Conservation (phyloP, 352 stramenopile genomes). For the Pythium apleroticum region DNA sequence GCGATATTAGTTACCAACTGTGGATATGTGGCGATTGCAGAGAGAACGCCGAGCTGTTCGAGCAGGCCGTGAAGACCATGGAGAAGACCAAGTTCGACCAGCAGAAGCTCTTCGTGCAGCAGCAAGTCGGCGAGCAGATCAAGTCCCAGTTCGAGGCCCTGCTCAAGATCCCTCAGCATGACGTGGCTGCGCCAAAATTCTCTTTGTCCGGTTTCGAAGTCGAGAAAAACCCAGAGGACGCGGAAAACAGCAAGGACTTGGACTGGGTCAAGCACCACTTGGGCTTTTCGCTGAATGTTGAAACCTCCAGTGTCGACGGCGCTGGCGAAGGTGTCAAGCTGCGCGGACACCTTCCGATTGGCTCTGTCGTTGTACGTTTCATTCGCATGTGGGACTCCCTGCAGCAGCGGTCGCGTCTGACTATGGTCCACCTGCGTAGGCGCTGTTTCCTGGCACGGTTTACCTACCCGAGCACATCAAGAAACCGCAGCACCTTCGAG, state of each 20-base stretch:
- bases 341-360: conserved; percentile 53
- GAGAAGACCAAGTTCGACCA: conserved; percentile 81
- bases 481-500: conserved; percentile 66
- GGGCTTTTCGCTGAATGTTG: conserved; percentile 72
- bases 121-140: conserved; percentile 59
- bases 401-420: conserved; percentile 1
- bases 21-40: conserved; percentile 26
- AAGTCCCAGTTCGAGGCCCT: conserved; percentile 61
- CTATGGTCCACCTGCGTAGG: conserved; percentile 27
- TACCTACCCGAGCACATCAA: conserved; percentile 87
- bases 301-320: conserved; percentile 56
- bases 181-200: conserved; percentile 39
- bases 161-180: conserved; percentile 46
- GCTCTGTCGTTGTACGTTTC: conserved; percentile 63
- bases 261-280: conserved; percentile 54
- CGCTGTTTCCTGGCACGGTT: conserved; percentile 73
- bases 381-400: conserved; percentile 7
- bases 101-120: conserved; percentile 74
- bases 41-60: conserved; percentile 69
- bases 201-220: conserved; percentile 68
- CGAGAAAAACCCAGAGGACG: conserved; percentile 26
- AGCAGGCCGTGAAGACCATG: conserved; percentile 68
- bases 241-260: conserved; percentile 30
- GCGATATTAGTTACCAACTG: neutral
- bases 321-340: conserved; percentile 79